A percentile compares a stretch with the other conserved stretches of the same genome.
phyloP scores from a whole-genome alignment of 2,329 filamentous ascomycete species.

The Aspergillus piperis region DNA sequence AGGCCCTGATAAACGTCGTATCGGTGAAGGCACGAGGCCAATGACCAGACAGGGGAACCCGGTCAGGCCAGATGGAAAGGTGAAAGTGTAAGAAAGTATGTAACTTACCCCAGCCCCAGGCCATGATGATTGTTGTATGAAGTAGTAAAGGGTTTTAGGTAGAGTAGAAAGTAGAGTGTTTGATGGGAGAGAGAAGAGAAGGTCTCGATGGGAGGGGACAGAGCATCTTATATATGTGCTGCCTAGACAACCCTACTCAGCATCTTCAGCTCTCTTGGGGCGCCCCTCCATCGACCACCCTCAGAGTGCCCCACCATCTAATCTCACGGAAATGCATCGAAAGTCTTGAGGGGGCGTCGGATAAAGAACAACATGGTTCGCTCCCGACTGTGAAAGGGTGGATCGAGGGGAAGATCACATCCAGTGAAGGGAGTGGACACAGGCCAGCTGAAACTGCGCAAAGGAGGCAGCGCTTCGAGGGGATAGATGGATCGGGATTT shows the following conservation, averaged over 20 bases:
- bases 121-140: slow-evolving; percentile 31
- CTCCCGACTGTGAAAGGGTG: background rate
- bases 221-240: slow-evolving; percentile 7
- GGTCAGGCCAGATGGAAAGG: background rate
- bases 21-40: background rate
- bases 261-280: slow-evolving; percentile 1
- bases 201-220: background rate
- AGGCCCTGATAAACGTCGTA: background rate
- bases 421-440: background rate
- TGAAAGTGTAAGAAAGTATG: background rate
- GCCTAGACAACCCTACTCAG: slow-evolving; percentile 3
- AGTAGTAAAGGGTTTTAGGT: background rate
- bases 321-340: background rate
- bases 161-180: slow-evolving; percentile 6
- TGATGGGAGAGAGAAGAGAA: background rate
- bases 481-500: background rate
- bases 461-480: background rate
- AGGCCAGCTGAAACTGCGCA: background rate
- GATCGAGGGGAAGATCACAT: slow-evolving; percentile 7
- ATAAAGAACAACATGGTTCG: background rate
- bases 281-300: slow-evolving; percentile 1
- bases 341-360: background rate
- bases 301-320: slow-evolving; percentile 1
- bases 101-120: slow-evolving; percentile 38
- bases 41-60: background rate